phyloP scores from a whole-genome alignment of 164 flowering plant genomes.

The Taxillus chinensis region DNA sequence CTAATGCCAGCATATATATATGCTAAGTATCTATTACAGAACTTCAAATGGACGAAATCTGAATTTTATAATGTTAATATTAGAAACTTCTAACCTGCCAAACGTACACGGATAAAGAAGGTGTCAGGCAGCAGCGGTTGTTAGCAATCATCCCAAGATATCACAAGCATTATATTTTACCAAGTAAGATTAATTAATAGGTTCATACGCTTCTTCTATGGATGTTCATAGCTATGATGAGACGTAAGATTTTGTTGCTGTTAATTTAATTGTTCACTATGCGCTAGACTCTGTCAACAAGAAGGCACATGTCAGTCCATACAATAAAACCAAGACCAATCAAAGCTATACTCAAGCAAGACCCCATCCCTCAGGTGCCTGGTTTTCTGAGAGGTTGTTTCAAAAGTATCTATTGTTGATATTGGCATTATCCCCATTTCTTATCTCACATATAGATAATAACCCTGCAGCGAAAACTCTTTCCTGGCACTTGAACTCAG shows the following conservation, averaged over 20 bases:
- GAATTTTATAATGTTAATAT: constrained; percentile 13
- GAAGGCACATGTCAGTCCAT: constrained; percentile 78
- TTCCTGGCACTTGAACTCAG: constrained; percentile 91
- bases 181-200: constrained; percentile 39
- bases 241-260: constrained; percentile 2
- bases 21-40: background rate
- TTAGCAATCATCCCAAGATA: constrained; percentile 69
- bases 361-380: constrained; percentile 57
- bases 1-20: background rate
- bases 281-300: constrained; percentile 59
- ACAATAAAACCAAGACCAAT: constrained; percentile 35
- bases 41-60: constrained; percentile 5
- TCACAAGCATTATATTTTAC: constrained; percentile 89
- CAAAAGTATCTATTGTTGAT: background rate
- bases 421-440: background rate
- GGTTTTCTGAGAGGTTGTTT: constrained; percentile 1
- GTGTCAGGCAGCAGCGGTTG: constrained; percentile 76
- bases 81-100: constrained; percentile 80
- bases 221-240: background rate
- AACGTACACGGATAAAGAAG: constrained; percentile 70
- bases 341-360: constrained; percentile 45
- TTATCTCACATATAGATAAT: constrained; percentile 23
- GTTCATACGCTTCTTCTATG: background rate
- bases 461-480: constrained; percentile 66
- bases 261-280: constrained; percentile 1